A percentile compares a stretch with the other conserved stretches of the same genome.
phyloP scores from a whole-genome alignment of 257 asterid genomes.

The Capsicum baccatum region DNA sequence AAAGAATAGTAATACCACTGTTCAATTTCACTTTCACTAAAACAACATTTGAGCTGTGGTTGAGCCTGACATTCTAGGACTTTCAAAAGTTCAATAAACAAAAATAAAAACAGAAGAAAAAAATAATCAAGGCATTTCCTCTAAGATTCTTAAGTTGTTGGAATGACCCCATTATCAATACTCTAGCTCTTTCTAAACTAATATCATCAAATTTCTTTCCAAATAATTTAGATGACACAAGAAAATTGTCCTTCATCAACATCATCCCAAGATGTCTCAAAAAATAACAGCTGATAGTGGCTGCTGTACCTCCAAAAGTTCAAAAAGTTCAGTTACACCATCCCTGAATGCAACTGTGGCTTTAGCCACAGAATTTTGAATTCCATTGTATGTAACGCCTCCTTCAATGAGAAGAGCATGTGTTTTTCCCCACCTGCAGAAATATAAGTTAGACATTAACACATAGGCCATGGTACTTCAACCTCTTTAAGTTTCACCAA shows the following conservation, averaged over 20 bases:
- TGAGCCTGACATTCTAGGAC: constrained; percentile 7
- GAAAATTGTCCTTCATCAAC: constrained; percentile 27
- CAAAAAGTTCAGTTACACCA: constrained; percentile 87
- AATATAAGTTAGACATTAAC: constrained; percentile 26
- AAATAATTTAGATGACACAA: not conserved
- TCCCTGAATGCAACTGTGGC: constrained; percentile 79
- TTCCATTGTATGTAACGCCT: constrained; percentile 69
- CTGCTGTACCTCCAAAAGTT: constrained; percentile 77
- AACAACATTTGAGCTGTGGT: not conserved
- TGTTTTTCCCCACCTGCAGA: constrained; percentile 89
- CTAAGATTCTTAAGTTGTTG: not conserved
- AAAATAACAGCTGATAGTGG: constrained; percentile 8
- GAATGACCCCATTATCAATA: not conserved
- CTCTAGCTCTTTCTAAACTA: not conserved
- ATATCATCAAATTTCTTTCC: not conserved
- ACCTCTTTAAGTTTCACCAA: constrained; percentile 6
- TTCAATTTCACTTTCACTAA: constrained; percentile 5
- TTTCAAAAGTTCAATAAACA: not conserved
- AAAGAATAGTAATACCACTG: not conserved
- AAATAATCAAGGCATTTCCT: not conserved
- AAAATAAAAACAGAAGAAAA: not conserved
- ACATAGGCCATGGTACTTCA: not conserved
- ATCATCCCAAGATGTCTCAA: constrained; percentile 31
- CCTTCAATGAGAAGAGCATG: constrained; percentile 94
- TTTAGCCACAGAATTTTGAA: constrained; percentile 72